Base-by-base conservation (phyloP, 192 early-diverging fungal species). In the Coemansia sp. region DNA sequence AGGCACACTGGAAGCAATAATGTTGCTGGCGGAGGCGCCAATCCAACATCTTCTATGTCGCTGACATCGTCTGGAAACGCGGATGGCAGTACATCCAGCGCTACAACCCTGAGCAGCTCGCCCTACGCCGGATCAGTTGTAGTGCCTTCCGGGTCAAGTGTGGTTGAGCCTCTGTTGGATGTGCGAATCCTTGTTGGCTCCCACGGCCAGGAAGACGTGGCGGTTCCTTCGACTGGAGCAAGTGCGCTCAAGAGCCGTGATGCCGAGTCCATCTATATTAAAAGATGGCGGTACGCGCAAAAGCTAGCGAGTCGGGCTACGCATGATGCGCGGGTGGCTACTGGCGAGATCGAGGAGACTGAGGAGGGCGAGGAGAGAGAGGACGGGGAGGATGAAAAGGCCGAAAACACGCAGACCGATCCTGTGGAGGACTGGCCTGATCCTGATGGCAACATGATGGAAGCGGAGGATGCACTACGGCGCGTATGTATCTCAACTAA, bases 301-400 rank as follows among this genome's bases (percentile, higher is more conserved):
- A 55, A 45, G 19, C 74, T 82, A 15, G 74, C 70, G 11, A 65
- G 49, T n/a, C 63, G 74, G 22, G 78, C 78, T 6, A 48, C 52
- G 5, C 70, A 67, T 54, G 69, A 72, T 26, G 70, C 70, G 56
- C 69, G 67, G 11, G 61, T 73, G 16, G 78, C 78, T 0, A 48
- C 66, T 9, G 73, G 79, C 47, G 79, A 81, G 58, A 73, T 73
- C n/a, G 79, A 81, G 49, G 79, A 81, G 56, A 71, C 79, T 32
- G 79, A 76, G 37, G 74, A 76, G n/a, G 79, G 74, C 55, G 74
- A 82, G 65, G 78, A 81, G 55, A 63, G 73, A 45, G 79, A 82
- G 39, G 79, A 82, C 52, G 71, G 74, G 39, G 68, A 70, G 36
- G 72, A 68, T 41, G 66, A 46, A 16, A 7, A 41, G 3, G 55